These are phyloP conservation scores for Kwoniella dendrophila DNA, from an alignment of 768 basidiomycete species.

Conservation along the genomic window DNA sequence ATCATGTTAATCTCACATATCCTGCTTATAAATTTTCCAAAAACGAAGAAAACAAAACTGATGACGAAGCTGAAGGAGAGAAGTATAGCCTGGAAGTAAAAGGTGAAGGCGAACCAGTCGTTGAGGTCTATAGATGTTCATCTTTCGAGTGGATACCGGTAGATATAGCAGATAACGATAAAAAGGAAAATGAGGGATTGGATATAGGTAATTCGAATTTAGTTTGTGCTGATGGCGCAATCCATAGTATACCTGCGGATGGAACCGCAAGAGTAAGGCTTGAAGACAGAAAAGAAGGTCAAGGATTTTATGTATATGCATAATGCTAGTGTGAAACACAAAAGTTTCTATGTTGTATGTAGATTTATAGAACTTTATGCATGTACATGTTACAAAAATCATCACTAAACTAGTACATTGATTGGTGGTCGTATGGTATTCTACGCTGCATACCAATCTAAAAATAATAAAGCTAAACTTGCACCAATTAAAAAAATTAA, in stretches of 20 bases:
- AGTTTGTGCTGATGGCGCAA: constrained; percentile 77
- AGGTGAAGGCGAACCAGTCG: constrained; percentile 61
- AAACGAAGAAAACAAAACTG: too few species aligned
- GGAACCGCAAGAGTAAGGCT: constrained; percentile 60
- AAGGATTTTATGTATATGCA: constrained; percentile 5
- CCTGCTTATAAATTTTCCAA: too few species aligned
- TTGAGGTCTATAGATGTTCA: constrained; percentile 76
- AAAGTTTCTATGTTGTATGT: not conserved
- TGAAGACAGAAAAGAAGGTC: constrained; percentile 48
- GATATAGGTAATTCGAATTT: constrained; percentile 46
- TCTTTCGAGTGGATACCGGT: constrained; percentile 90
- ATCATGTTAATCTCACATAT: constrained; percentile 69
- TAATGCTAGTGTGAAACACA: not conserved
- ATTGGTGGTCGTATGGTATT: not conserved
- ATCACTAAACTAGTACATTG: too few species aligned
- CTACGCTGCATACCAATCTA: constrained; percentile 80
- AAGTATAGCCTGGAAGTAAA: constrained; percentile 59
- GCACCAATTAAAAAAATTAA: constrained; percentile 90
- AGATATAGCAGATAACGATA: constrained; percentile 6
- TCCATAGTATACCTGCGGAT: constrained; percentile 65
- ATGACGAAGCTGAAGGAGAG: constrained; percentile 39
- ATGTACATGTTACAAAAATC: not conserved
- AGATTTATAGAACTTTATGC: not conserved
- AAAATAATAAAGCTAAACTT: constrained; percentile 83
- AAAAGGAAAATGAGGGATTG: constrained; percentile 7